phyloP scores from a whole-genome alignment of 805 yeast genomes.

The Ogataea saltuana region DNA sequence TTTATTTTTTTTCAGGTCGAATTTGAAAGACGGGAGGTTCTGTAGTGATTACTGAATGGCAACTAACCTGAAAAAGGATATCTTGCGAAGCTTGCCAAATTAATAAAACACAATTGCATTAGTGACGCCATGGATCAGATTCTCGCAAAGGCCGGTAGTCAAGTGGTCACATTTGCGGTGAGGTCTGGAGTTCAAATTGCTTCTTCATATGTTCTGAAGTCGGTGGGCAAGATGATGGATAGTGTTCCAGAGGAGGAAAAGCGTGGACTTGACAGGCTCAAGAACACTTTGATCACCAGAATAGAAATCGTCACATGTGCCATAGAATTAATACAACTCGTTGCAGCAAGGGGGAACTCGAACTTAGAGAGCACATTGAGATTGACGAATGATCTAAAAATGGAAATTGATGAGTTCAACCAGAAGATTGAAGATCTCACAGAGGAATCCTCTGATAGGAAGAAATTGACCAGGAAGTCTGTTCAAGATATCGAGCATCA shows the following conservation, averaged over 20 bases:
- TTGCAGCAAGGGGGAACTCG: constrained; percentile 63
- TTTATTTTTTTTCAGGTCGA: neutral
- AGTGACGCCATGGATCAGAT: constrained; percentile 39
- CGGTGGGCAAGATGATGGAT: constrained; percentile 57
- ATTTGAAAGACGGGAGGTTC: no score
- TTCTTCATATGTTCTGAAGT: constrained; percentile 68
- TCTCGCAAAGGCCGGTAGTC: constrained; percentile 60
- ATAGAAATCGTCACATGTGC: constrained; percentile 64
- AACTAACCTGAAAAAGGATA: no score
- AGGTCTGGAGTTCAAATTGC: constrained; percentile 76
- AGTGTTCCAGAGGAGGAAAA: constrained; percentile 56
- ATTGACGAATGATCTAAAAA: constrained; percentile 54
- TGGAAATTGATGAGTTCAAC: constrained; percentile 60
- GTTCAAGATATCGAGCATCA: constrained; percentile 48
- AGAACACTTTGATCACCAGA: constrained; percentile 52
- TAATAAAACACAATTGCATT: no score
- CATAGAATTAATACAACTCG: constrained; percentile 63
- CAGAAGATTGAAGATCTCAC: constrained; percentile 43
- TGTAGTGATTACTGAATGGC: no score
- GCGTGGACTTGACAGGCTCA: constrained; percentile 41
- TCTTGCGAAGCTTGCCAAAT: no score
- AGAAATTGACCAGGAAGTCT: constrained; percentile 29
- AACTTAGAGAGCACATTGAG: constrained; percentile 54
- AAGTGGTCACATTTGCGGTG: constrained; percentile 78
- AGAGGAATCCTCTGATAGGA: constrained; percentile 20